Evolutionary conservation across 1,284 basidiomycete genomes (phyloP).

Genomic region (Anthracocystis panici-leucophaei): DNA sequence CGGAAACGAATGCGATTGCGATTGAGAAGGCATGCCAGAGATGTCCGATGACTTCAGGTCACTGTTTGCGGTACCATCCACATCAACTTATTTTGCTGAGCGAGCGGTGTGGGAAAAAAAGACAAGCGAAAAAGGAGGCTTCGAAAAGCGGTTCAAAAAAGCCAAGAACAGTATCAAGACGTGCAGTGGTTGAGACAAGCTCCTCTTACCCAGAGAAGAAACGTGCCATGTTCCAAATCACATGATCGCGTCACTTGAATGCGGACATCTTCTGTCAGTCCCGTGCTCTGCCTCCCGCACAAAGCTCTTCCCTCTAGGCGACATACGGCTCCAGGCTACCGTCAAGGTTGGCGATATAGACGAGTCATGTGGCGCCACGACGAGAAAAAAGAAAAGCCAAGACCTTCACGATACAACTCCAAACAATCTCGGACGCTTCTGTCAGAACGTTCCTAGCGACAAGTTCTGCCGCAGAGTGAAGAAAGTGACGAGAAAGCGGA

Average conservation of each 20-base stretch:
- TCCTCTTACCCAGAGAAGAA: background rate
- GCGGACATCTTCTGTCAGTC: background rate
- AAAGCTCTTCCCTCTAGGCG: background rate
- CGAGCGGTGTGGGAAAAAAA: background rate
- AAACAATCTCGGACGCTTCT: conserved; percentile 35
- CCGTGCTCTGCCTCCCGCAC: background rate
- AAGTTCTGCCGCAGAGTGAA: background rate
- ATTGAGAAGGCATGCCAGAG: conserved; percentile 1
- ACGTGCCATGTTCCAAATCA: conserved; percentile 11
- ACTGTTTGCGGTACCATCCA: background rate
- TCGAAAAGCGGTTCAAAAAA: background rate
- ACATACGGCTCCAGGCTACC: background rate
- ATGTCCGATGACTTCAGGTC: background rate
- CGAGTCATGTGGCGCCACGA: conserved; percentile 12
- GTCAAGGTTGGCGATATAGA: background rate
- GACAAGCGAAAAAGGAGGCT: background rate
- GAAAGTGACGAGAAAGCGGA: background rate
- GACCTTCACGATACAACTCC: conserved; percentile 4
- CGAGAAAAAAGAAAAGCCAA: conserved; percentile 6
- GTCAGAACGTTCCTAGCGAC: conserved; percentile 14
- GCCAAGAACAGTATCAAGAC: too few relatives aligned
- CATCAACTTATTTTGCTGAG: background rate
- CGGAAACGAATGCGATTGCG: conserved; percentile 1
- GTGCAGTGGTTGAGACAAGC: too few relatives aligned
- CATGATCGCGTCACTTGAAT: conserved; percentile 20